A percentile compares a stretch with the other conserved stretches of the same genome.
These are phyloP conservation scores for Rhexocercosporidium sp. DNA, from an alignment of 2,329 filamentous ascomycete genomes.

Conservation along the genomic window DNA sequence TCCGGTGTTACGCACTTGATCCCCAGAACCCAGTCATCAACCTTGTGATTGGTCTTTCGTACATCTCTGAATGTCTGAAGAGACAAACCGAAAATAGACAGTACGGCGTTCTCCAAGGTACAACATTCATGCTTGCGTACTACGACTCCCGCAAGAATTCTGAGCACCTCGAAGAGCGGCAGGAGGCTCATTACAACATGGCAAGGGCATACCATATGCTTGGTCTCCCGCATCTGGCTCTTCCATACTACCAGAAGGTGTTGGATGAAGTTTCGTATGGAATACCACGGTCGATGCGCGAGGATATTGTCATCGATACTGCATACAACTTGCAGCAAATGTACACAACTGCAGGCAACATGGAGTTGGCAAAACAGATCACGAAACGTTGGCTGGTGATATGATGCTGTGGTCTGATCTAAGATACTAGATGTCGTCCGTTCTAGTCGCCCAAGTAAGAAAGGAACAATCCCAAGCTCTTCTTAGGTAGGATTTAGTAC, in stretches of 20 bases:
- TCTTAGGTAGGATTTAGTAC: background rate
- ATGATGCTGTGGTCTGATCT: constrained; percentile 19
- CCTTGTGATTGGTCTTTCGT: constrained; percentile 80
- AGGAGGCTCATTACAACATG: constrained; percentile 84
- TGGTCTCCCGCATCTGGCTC: constrained; percentile 73
- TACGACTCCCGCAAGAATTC: constrained; percentile 60
- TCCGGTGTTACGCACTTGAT: constrained; percentile 76
- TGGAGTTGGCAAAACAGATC: constrained; percentile 61
- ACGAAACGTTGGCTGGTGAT: constrained; percentile 61
- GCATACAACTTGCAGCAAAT: constrained; percentile 76
- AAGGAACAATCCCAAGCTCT: background rate
- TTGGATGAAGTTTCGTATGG: constrained; percentile 46
- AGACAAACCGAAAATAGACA: constrained; percentile 89
- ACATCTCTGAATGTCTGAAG: constrained; percentile 89
- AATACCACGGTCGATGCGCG: constrained; percentile 37
- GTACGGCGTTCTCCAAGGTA: constrained; percentile 82
- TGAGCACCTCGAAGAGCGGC: constrained; percentile 51
- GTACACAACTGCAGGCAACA: constrained; percentile 68
- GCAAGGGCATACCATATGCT: constrained; percentile 78
- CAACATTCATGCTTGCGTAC: constrained; percentile 80
- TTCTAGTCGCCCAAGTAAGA: background rate
- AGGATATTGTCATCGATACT: constrained; percentile 71
- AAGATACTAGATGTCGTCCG: background rate
- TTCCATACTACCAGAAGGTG: constrained; percentile 68
- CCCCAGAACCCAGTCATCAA: constrained; percentile 79